Evolutionary conservation across 1,284 basidiomycete species (phyloP).

Genomic region (Leccinum huronense): DNA sequence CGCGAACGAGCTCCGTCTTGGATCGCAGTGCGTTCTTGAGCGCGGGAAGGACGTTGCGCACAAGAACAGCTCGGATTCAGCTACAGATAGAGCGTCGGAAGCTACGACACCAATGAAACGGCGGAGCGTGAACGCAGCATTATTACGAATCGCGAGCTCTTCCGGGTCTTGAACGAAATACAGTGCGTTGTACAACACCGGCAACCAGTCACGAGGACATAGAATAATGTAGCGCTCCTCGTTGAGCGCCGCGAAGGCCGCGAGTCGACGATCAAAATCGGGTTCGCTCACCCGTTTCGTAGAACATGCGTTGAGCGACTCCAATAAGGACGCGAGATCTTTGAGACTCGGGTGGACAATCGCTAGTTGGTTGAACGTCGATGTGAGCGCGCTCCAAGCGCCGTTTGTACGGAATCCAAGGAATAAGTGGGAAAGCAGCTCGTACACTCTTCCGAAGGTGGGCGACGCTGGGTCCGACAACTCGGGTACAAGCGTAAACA

Average conservation of each 20-base stretch:
- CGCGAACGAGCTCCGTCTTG: slow-evolving; percentile 83
- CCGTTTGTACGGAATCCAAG: slow-evolving; percentile 69
- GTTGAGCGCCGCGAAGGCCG: slow-evolving; percentile 78
- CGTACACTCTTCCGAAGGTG: slow-evolving; percentile 60
- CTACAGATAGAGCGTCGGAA: slow-evolving; percentile 16
- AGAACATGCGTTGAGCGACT: slow-evolving; percentile 86
- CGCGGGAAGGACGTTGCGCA: slow-evolving; percentile 73
- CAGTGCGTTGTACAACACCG: slow-evolving; percentile 82
- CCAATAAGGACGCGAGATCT: slow-evolving; percentile 55
- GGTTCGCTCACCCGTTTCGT: slow-evolving; percentile 83
- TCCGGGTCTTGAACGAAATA: slow-evolving; percentile 88
- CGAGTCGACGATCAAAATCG: slow-evolving; percentile 86
- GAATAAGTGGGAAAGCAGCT: slow-evolving; percentile 73
- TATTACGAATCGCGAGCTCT: slow-evolving; percentile 86
- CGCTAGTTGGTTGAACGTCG: slow-evolving; percentile 63
- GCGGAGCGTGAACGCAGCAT: slow-evolving; percentile 74
- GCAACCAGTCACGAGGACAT: slow-evolving; percentile 71
- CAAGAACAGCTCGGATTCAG: slow-evolving; percentile 53
- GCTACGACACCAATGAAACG: slow-evolving; percentile 68
- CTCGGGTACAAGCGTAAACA: slow-evolving; percentile 74
- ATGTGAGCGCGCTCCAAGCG: slow-evolving; percentile 68
- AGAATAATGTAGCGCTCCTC: slow-evolving; percentile 54
- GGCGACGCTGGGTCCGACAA: slow-evolving; percentile 51
- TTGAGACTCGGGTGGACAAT: slow-evolving; percentile 49
- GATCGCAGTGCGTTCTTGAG: slow-evolving; percentile 79